Conservation (phyloP, 179 eudicot species). For the Corrigiola litoralis region DNA sequence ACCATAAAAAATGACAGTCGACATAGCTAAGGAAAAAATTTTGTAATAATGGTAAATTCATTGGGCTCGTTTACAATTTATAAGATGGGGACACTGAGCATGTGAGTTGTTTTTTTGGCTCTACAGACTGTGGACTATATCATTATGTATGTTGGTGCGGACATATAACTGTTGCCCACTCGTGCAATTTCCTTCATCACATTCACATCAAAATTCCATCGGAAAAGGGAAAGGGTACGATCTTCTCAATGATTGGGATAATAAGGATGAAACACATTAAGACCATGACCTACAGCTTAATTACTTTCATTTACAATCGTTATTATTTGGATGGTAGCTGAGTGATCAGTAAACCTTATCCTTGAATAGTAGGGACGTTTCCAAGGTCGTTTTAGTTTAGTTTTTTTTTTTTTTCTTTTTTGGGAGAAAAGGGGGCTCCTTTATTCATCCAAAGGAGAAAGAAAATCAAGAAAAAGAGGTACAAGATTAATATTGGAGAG, state of each 20-base stretch:
- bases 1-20: background rate
- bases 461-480: too few species aligned
- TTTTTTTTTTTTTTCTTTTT: too few species aligned
- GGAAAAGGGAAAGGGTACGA: background rate
- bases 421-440: too few species aligned
- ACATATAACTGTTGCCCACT: conserved; percentile 20
- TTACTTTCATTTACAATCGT: background rate
- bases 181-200: conserved; percentile 20
- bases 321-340: background rate
- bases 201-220: conserved; percentile 19
- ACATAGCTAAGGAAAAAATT: background rate
- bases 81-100: conserved; percentile 15
- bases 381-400: too few species aligned
- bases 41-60: background rate
- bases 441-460: too few species aligned
- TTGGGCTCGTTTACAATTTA: background rate
- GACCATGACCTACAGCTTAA: background rate
- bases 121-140: background rate
- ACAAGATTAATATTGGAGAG: too few species aligned
- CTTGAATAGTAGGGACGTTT: too few species aligned
- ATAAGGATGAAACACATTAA: conserved; percentile 3
- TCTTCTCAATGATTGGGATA: conserved; percentile 25
- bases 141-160: conserved; percentile 1
- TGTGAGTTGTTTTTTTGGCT: conserved; percentile 24
- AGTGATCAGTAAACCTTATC: background rate